Evolutionary conservation across 2,329 filamentous ascomycete genomes (phyloP), one percentile per base, ranked within the genome.

Genomic region (Trichophyton benhamiae): DNA sequence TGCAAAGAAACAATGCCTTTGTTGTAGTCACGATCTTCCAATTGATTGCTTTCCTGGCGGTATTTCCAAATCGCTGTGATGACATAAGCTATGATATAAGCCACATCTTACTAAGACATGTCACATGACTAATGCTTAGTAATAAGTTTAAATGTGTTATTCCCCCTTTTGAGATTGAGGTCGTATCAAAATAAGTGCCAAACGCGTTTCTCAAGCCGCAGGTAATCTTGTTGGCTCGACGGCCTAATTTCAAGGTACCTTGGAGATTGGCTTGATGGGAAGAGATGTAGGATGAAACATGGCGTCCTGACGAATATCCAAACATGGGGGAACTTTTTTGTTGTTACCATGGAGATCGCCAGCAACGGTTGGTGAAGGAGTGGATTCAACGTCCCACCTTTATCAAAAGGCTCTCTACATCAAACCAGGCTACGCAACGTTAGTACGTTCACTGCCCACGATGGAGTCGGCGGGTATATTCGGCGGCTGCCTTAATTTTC

Each of bases 381-480:
- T 38, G 33, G 33, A 38, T 38, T 38, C 33, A 38, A 38, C 33
- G 33, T 38, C 33, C 33, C 33, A 38, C 27, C 22, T 27, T n/a
- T 53, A 27, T 53, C 27, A 53, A 53, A 53, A 11, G 25, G 48
- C 9, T 22, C 48, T 27, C 17, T 4, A 22, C 17, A 22, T 48
- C 17, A 20, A 53, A 27, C 48, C 22, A n/a, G 22, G 5, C 15
- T 30, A 30, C 27, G 27, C 17, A 30, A n/a, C 27, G 22, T 53
- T 27, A 27, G 27, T 33, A 3, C 13, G 25, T n/a, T 17, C 22
- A n/a, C 13, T 30, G 48, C n/a, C 27, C 48, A n/a, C 22, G 48
- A 53, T 33, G 48, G 48, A 53, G 48, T 15, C 11, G n/a, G 48
- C 48, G 48, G 48, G 48, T 53, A 53, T 53, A 53, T 53, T 53